These are phyloP conservation scores for Cinnamomum micranthum DNA, from an alignment of 164 flowering plant species.

Conservation along the genomic window DNA sequence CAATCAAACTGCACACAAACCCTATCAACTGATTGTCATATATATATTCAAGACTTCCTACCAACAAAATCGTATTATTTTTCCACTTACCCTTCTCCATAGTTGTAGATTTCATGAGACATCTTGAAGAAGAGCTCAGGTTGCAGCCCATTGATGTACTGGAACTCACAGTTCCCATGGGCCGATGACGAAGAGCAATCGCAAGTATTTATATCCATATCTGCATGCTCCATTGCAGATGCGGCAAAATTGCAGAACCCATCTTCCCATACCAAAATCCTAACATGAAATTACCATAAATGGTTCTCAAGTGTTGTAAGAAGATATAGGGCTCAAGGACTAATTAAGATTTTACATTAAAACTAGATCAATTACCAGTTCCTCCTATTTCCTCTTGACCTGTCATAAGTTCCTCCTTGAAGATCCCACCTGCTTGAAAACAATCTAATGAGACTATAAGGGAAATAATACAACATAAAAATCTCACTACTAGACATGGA, in stretches of 20 bases:
- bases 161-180: slow-evolving; percentile 49
- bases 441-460: not conserved
- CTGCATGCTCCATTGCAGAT: slow-evolving; percentile 34
- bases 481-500: not conserved
- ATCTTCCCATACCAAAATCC: slow-evolving; percentile 98
- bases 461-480: not conserved
- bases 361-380: slow-evolving; percentile 59
- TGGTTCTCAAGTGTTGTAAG: not conserved
- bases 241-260: slow-evolving; percentile 97
- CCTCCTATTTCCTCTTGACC: slow-evolving; percentile 94
- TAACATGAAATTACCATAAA: slow-evolving; percentile 17
- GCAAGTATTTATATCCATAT: slow-evolving; percentile 39
- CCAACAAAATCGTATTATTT: not conserved
- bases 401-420: slow-evolving; percentile 81
- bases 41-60: not conserved
- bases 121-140: slow-evolving; percentile 98
- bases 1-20: slow-evolving; percentile 60
- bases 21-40: too few relatives aligned
- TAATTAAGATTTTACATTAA: not conserved
- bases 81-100: slow-evolving; percentile 81
- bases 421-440: slow-evolving; percentile 70
- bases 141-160: slow-evolving; percentile 69
- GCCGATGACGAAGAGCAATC: slow-evolving; percentile 29
- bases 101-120: slow-evolving; percentile 99
- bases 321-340: not conserved